Conservation (phyloP, 2,329 filamentous ascomycete genomes). For the Mycosphaerella sp. region DNA sequence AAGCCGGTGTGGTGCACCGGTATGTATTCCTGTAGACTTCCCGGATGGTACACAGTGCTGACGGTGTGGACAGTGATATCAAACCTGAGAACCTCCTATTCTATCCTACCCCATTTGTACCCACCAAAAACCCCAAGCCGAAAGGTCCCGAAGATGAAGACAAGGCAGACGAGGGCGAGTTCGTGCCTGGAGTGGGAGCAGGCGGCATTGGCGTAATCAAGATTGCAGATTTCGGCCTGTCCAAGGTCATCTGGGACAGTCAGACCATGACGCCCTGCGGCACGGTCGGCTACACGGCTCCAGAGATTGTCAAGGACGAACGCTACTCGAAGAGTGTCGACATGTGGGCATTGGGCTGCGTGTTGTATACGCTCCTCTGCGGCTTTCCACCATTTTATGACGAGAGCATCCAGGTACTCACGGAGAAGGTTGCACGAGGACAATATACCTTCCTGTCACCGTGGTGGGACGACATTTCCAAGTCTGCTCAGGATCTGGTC, state of each 20-base stretch:
- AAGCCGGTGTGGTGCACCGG: conserved; percentile 94
- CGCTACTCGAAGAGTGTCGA: conserved; percentile 98
- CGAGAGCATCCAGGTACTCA: conserved; percentile 92
- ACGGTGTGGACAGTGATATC: conserved; percentile 66
- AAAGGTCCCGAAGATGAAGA: conserved; percentile 86
- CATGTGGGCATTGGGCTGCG: conserved; percentile 98
- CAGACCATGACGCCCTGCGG: conserved; percentile 99
- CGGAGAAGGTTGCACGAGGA: conserved; percentile 92
- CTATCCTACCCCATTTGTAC: conserved; percentile 74
- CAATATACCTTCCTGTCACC: conserved; percentile 97
- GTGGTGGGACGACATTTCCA: conserved; percentile 99
- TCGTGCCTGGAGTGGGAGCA: conserved; percentile 69
- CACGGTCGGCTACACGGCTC: conserved; percentile 94
- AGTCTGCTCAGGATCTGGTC: conserved; percentile 87
- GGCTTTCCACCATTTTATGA: conserved; percentile 99
- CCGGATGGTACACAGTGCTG: conserved; percentile 22
- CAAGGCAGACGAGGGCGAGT: conserved; percentile 95
- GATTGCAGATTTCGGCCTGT: conserved; percentile 95
- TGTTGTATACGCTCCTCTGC: conserved; percentile 92
- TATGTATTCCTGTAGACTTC: conserved; percentile 43
- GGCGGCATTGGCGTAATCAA: conserved; percentile 94
- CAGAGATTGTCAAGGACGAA: conserved; percentile 98
- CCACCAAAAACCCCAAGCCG: conserved; percentile 73
- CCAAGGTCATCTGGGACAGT: conserved; percentile 96
- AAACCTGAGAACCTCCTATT: conserved; percentile 98